These are phyloP conservation scores for Stagonosporopsis rhizophila DNA, from an alignment of 2,329 filamentous ascomycete species.

Conservation along the genomic window DNA sequence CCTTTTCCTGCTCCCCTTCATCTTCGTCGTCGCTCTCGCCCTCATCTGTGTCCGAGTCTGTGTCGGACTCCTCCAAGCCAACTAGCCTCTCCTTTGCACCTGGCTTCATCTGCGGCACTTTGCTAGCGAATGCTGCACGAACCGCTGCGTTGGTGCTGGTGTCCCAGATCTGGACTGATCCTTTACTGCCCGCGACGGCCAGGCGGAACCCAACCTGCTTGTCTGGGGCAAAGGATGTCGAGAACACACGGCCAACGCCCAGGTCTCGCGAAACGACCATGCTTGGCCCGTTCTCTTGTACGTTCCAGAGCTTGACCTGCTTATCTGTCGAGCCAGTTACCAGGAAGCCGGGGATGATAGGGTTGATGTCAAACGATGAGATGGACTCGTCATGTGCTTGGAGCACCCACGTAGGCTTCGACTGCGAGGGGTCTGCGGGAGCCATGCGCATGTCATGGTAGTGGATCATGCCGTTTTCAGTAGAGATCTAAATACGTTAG, in stretches of 20 bases:
- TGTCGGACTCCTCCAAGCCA: conserved; percentile 70
- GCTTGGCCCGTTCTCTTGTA: conserved; percentile 78
- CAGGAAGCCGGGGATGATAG: conserved; percentile 87
- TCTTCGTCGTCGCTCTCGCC: conserved; percentile 53
- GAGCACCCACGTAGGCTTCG: conserved; percentile 90
- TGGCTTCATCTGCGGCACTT: conserved; percentile 66
- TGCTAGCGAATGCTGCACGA: conserved; percentile 79
- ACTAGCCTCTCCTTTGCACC: conserved; percentile 78
- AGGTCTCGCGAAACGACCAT: conserved; percentile 92
- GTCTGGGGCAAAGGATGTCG: conserved; percentile 88
- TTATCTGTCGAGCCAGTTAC: conserved; percentile 94
- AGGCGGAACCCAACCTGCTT: conserved; percentile 89
- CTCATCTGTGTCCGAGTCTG: conserved; percentile 66
- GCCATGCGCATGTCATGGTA: conserved; percentile 86
- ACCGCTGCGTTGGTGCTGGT: conserved; percentile 92
- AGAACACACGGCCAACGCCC: conserved; percentile 94
- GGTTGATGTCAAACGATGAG: conserved; percentile 92
- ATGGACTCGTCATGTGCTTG: conserved; percentile 95
- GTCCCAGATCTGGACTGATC: conserved; percentile 92
- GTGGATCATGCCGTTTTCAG: conserved; percentile 89
- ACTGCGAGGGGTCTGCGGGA: conserved; percentile 73
- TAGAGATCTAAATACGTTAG: conserved; percentile 63
- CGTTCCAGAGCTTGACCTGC: conserved; percentile 96
- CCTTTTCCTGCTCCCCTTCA: conserved; percentile 42
- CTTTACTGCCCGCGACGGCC: conserved; percentile 93